Base-by-base conservation (phyloP, 2,329 filamentous ascomycete genomes). In the Pseudomassariella vexata region DNA sequence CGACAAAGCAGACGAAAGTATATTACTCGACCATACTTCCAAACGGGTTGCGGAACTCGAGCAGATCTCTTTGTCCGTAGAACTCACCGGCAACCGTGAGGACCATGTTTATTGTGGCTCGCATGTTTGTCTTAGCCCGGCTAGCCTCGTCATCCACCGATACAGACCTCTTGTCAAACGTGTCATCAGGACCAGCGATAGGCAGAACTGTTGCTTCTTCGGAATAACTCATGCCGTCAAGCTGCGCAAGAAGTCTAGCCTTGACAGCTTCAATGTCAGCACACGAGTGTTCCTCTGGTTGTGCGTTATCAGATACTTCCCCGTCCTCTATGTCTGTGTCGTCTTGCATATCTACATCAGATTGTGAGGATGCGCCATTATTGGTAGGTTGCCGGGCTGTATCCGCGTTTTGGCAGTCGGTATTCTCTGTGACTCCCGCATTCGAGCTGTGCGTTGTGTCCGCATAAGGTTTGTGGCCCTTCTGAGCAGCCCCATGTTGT, bases 21-120 rank as follows among this genome's bases (percentile, higher is more conserved):
- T 26, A 36, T 53, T 58, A 33, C 29, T 46, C 37, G 9, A 48
- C 65, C 44, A 67, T 52, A 20, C 62, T 60, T 15, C 66, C 60
- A 46, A 77, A 79, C 4, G 73, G 73, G 39, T 82, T 74, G 36
- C 87, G 74, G 40, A 81, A 84, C 47, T 84, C 78, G 29, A 95
- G 70, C 40, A 95, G 60, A 57, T 96, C 90, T 42, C 82, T 72
- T 60, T 96, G 90, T 2, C 90, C 88, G 59, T 89, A 96, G 44
- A 85, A 78, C 59, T 95, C 88, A 47, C 87, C 89, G 28, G 84
- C 81, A 21, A 95, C 72, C 0, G 85, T 92, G 45, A 95, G 66
- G 32, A 95, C 85, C 86, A 94, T 94, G 59, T 94, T 89, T 20
- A 95, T 67, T 24, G 87, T 88, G n/a, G 79, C 82, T 18, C 74